Evolutionary conservation across 2,329 filamentous ascomycete species (phyloP).

Genomic region (Monilinia fructicola): DNA sequence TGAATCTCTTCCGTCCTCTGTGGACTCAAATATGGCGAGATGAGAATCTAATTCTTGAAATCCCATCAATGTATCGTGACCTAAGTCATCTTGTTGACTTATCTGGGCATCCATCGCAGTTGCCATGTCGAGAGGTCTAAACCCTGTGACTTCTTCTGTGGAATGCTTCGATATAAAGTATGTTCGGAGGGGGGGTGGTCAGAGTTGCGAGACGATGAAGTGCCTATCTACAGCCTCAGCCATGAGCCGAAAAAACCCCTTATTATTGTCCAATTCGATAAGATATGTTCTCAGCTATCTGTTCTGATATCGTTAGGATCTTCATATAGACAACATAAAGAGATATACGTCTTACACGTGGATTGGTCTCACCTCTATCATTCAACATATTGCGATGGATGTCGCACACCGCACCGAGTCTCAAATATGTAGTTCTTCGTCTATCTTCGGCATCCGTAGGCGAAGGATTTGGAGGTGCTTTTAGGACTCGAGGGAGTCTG

Average conservation of each 20-base stretch:
- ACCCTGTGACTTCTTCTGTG: conserved; percentile 40
- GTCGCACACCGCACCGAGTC: conserved; percentile 23
- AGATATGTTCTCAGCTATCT: conserved; percentile 27
- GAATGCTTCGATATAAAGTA: conserved; percentile 39
- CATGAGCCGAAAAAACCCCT: conserved; percentile 26
- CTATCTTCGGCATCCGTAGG: conserved; percentile 14
- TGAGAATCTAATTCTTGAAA: conserved; percentile 43
- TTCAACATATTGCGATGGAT: conserved; percentile 33
- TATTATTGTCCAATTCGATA: conserved; percentile 24
- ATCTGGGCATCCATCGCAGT: conserved; percentile 40
- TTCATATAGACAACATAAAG: conserved; percentile 30
- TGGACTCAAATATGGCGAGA: conserved; percentile 41
- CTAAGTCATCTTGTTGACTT: conserved; percentile 33
- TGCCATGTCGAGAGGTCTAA: conserved; percentile 41
- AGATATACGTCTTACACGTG: conserved; percentile 40
- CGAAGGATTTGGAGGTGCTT: conserved; percentile 20
- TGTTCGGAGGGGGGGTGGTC: conserved; percentile 31
- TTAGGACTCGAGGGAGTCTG: conserved; percentile 25
- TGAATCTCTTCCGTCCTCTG: conserved; percentile 34
- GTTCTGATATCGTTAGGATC: conserved; percentile 29
- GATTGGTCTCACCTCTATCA: conserved; percentile 39
- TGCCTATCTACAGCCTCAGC: conserved; percentile 37
- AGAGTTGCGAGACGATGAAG: conserved; percentile 35
- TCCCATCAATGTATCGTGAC: conserved; percentile 42
- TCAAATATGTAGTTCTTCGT: conserved; percentile 8